A percentile compares a stretch with the other conserved stretches of the same genome.
Conservation (phyloP, 2,329 filamentous ascomycete species). For the Fusarium circinatum region DNA sequence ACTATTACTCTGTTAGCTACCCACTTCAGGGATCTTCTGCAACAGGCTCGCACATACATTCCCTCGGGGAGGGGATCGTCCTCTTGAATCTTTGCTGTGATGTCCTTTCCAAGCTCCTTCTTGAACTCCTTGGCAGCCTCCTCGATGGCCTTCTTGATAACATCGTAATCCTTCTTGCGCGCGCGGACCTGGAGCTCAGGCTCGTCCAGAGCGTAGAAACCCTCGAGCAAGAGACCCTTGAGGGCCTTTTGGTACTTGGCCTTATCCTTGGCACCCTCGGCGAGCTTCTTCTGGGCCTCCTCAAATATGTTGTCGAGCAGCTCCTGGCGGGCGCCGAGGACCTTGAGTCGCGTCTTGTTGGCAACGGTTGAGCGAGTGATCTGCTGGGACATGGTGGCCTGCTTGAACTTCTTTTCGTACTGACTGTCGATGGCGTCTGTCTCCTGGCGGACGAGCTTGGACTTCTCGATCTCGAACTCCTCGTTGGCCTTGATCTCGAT, state of each 20-base stretch:
- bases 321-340: constrained; percentile 88
- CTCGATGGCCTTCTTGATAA: constrained; percentile 81
- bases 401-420: constrained; percentile 99
- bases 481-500: constrained; percentile 99
- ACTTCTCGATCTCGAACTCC: constrained; percentile 99
- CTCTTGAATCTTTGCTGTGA: constrained; percentile 79
- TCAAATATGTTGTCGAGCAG: constrained; percentile 92
- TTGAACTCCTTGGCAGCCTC: constrained; percentile 86
- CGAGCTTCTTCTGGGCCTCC: constrained; percentile 77
- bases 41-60: constrained; percentile 71
- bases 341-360: constrained; percentile 93
- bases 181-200: constrained; percentile 77
- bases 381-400: constrained; percentile 97
- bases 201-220: constrained; percentile 89
- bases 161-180: constrained; percentile 80
- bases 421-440: constrained; percentile 89
- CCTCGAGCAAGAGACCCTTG: constrained; percentile 87
- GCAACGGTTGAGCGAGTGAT: constrained; percentile 95
- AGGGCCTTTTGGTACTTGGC: constrained; percentile 79
- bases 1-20: constrained; percentile 60
- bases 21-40: not conserved
- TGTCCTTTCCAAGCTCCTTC: constrained; percentile 76
- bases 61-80: constrained; percentile 81
- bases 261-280: constrained; percentile 72
- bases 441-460: constrained; percentile 96